A percentile compares a stretch with the other conserved stretches of the same genome.
These are phyloP conservation scores for Penicillium sp. DNA, from an alignment of 2,329 filamentous ascomycete genomes.

Conservation along the genomic window DNA sequence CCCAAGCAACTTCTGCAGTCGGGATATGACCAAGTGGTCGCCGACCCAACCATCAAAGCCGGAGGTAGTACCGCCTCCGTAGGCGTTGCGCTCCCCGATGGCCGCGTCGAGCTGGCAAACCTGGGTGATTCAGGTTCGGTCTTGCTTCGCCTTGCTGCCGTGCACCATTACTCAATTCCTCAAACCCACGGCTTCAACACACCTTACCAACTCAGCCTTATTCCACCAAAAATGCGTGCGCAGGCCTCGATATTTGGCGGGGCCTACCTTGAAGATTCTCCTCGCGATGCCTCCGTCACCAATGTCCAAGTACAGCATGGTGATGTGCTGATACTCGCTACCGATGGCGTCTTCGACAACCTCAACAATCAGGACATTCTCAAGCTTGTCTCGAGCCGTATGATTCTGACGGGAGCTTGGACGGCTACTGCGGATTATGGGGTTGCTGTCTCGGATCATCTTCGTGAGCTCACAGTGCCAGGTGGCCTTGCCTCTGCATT, in stretches of 20 bases:
- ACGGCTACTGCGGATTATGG: constrained; percentile 59
- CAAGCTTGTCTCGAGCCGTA: constrained; percentile 72
- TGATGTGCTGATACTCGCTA: constrained; percentile 90
- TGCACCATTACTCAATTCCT: constrained; percentile 77
- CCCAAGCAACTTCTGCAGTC: constrained; percentile 74
- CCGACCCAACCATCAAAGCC: constrained; percentile 70
- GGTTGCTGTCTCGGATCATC: constrained; percentile 62
- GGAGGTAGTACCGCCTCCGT: constrained; percentile 92
- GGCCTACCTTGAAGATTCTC: constrained; percentile 76
- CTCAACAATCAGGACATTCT: constrained; percentile 88
- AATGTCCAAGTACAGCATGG: constrained; percentile 79
- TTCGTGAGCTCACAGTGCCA: constrained; percentile 56
- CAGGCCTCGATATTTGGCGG: constrained; percentile 85
- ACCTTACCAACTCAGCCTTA: constrained; percentile 87
- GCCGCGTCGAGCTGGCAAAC: constrained; percentile 83
- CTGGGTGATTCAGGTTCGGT: constrained; percentile 94
- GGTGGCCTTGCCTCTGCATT: constrained; percentile 41
- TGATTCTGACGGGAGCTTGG: constrained; percentile 77
- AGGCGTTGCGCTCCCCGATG: constrained; percentile 72
- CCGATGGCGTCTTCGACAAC: constrained; percentile 96
- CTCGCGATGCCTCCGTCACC: constrained; percentile 78
- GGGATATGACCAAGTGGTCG: constrained; percentile 79
- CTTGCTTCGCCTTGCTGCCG: constrained; percentile 79
- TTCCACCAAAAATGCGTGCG: constrained; percentile 75
- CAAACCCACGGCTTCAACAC: constrained; percentile 99